Conservation (phyloP, 2,329 filamentous ascomycete genomes). For the Penicillium hordei region DNA sequence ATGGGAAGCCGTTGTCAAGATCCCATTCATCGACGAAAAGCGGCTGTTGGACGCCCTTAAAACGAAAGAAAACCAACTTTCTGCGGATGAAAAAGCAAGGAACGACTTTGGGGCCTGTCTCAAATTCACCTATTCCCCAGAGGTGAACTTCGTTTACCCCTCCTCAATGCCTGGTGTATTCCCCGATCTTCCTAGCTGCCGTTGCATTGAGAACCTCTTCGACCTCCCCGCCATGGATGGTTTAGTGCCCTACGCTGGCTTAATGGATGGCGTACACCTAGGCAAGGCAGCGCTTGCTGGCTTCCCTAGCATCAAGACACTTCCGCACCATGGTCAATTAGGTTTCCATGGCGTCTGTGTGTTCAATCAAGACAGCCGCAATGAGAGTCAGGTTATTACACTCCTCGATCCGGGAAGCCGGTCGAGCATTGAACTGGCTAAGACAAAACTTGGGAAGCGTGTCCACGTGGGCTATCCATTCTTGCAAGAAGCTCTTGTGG, state of each 20-base stretch:
- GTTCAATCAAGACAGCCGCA: conserved; percentile 92
- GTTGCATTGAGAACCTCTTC: conserved; percentile 93
- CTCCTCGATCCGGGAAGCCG: conserved; percentile 71
- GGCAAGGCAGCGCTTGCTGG: conserved; percentile 83
- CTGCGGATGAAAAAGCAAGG: conserved; percentile 72
- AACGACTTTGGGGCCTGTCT: conserved; percentile 90
- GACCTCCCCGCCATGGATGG: conserved; percentile 92
- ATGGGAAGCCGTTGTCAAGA: conserved; percentile 98
- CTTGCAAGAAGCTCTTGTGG: conserved; percentile 86
- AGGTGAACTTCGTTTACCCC: conserved; percentile 77
- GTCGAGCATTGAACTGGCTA: conserved; percentile 69
- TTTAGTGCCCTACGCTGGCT: conserved; percentile 76
- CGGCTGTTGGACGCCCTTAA: conserved; percentile 82
- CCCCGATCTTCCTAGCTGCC: conserved; percentile 81
- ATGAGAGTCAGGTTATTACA: conserved; percentile 93
- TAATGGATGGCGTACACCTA: conserved; percentile 80
- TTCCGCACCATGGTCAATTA: conserved; percentile 78
- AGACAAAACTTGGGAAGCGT: conserved; percentile 75
- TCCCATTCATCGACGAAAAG: conserved; percentile 95
- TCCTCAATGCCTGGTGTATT: conserved; percentile 88
- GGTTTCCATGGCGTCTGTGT: conserved; percentile 89
- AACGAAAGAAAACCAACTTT: conserved; percentile 75
- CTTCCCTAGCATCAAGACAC: conserved; percentile 83
- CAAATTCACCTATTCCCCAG: conserved; percentile 83
- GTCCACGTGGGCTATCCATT: conserved; percentile 95